A percentile compares a stretch with the other conserved stretches of the same genome.
Conservation (phyloP, 2,329 filamentous ascomycete species). For the Xylariaceae sp. region DNA sequence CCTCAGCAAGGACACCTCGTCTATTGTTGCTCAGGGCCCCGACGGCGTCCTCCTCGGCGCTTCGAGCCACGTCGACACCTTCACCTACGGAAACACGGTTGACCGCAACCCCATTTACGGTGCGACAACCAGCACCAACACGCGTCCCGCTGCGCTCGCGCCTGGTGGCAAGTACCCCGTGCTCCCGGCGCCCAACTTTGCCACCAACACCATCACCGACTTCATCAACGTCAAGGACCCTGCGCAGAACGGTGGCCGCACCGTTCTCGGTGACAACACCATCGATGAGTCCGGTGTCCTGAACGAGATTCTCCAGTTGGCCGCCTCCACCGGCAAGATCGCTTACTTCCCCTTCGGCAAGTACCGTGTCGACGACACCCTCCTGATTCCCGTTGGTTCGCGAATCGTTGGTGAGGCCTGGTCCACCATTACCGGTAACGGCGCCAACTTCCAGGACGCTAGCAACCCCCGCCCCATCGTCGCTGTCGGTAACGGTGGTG, state of each 20-base stretch:
- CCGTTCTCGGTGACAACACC: slow-evolving; percentile 38
- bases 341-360: slow-evolving; percentile 54
- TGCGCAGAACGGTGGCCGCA: slow-evolving; percentile 35
- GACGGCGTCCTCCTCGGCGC: slow-evolving; percentile 32
- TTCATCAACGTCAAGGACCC: slow-evolving; percentile 43
- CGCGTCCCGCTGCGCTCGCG: slow-evolving; percentile 36
- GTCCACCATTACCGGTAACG: slow-evolving; percentile 50
- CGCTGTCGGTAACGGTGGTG: slow-evolving; percentile 53
- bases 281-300: slow-evolving; percentile 38
- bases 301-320: slow-evolving; percentile 37
- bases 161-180: slow-evolving; percentile 37
- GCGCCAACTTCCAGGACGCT: slow-evolving; percentile 47
- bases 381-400: slow-evolving; percentile 46
- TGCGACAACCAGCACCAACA: slow-evolving; percentile 30
- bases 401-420: slow-evolving; percentile 52
- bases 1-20: slow-evolving; percentile 39
- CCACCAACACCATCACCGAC: slow-evolving; percentile 32
- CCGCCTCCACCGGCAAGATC: slow-evolving; percentile 40
- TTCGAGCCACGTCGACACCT: slow-evolving; percentile 37
- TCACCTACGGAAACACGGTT: slow-evolving; percentile 42
- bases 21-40: slow-evolving; percentile 35
- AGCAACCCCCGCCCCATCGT: slow-evolving; percentile 54
- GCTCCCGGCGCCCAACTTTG: slow-evolving; percentile 39
- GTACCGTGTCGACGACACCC: slow-evolving; percentile 50
- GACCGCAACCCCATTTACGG: slow-evolving; percentile 39